Conservation (phyloP, 2,329 filamentous ascomycete species). For the Didymella lethalis region DNA sequence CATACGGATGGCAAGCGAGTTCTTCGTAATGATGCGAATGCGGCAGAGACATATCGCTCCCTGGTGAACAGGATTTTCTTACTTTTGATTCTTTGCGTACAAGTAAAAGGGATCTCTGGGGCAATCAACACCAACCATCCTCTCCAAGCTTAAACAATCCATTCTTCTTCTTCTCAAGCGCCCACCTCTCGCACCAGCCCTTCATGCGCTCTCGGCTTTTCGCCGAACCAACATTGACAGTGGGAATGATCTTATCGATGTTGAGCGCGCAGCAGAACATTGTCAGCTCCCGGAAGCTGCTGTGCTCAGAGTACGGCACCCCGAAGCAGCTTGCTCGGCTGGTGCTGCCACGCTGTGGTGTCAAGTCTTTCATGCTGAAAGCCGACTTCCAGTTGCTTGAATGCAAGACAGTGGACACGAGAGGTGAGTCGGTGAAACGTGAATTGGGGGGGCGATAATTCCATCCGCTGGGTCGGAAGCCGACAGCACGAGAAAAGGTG, state of each 20-base stretch:
- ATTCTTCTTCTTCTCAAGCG: conserved; percentile 67
- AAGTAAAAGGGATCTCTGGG: no score
- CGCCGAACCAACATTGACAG: conserved; percentile 80
- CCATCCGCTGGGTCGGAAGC: conserved; percentile 94
- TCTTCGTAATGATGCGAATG: no score
- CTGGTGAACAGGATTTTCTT: no score
- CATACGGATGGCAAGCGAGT: no score
- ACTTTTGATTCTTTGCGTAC: no score
- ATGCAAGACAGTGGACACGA: conserved; percentile 70
- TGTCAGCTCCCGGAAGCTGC: conserved; percentile 90
- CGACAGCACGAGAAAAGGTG: conserved; percentile 85
- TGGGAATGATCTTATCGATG: conserved; percentile 91
- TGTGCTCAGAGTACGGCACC: conserved; percentile 95
- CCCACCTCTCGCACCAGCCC: conserved; percentile 70
- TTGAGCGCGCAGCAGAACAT: conserved; percentile 89
- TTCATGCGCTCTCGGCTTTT: conserved; percentile 72
- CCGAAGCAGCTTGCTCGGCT: conserved; percentile 86
- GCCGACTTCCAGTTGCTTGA: conserved; percentile 76
- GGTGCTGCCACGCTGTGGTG: conserved; percentile 83
- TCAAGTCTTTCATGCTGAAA: conserved; percentile 75
- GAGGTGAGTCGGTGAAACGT: conserved; percentile 67
- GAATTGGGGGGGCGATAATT: conserved; percentile 79
- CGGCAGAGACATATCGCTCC: no score
- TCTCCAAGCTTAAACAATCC: conserved; percentile 59
- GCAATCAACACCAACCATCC: conserved; percentile 27